Base-by-base conservation (phyloP, 352 stramenopile genomes). In the Aphanomyces invadans region DNA sequence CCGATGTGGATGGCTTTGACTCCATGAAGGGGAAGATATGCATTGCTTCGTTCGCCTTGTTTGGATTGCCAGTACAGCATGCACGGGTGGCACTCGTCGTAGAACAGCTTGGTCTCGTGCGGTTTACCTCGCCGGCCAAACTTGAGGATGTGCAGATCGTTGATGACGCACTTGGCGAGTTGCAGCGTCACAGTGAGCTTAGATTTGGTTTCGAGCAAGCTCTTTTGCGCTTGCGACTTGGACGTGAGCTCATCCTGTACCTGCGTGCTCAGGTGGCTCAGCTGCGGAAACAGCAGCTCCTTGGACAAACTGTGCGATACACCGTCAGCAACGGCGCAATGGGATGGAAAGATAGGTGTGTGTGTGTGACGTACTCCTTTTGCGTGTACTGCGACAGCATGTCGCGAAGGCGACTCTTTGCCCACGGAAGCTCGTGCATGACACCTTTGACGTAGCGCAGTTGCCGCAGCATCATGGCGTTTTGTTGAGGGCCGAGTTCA, bases 351-450 rank as follows among this genome's bases (percentile, higher is more conserved):
- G 5, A 31, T 17, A 26, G 59, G 19, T 42, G 7, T n/a, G 10
- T 26, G 19, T 11, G 3, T 32, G 10, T 1, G 23, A 26, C 59
- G 1, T 33, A 65, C 59, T 88, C 74, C 39, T 92, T 89, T 46
- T 81, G 75, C 17, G 80, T 92, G 68, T 92, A 92, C 2, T 73
- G 70, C 0, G 80, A 77, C 23, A 92, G 52, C 21, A 92, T 62
- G 15, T 82, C 71, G 17, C 80, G 81, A 11, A 92, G 59, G 36
- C 87, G 80, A 3, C 79, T 71, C 68, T 92, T 92, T 0, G 81
- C 83, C 83, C 83, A 92, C 36, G 83, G 81, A n/a, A 90, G 71
- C 23, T 92, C 79, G 56, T 90, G 79, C 83, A 90, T 92, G 49
- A 88, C 81, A 7, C 75, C 78, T 70, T 90, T 90, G 42, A 92